Base-by-base conservation (phyloP, 148 eudicot genomes). In the Vaccinium darrowii region DNA sequence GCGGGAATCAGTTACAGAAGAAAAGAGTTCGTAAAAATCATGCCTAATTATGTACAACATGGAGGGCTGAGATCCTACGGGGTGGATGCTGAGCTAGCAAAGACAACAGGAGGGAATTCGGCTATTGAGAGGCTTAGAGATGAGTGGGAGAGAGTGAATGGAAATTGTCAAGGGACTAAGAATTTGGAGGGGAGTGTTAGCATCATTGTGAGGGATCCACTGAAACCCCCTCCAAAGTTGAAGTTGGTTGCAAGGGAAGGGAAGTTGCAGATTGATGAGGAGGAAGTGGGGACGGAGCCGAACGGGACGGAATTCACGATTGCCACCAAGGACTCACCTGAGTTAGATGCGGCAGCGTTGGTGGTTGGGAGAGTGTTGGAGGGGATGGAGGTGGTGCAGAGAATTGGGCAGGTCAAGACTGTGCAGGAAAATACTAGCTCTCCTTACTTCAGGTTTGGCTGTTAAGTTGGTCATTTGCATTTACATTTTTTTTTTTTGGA, bases 61-160 rank as follows among this genome's bases (percentile, higher is more conserved):
- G 97, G 97, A 6, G 99, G 99, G 14, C 87, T 96, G n/a, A 91
- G 95, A 75, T 96, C 99, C 21, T 96, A 91, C 58, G 98, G 98
- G 9, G 94, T 91, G 30, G 98, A 96, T 84, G 97, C 98, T 15
- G 98, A 95, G 85, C 89, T 95, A 16, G 98, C 98, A 5, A 88
- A 83, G 84, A 84, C 86, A 23, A 90, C 93, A 5, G 98, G 98
- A 19, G 91, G 87, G 5, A 87, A 83, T 50, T 69, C 89, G 80
- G 90, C 86, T 30, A 85, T 87, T 13, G 96, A 93, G 11, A 84
- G 43, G 13, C 87, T 96, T 39, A 82, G 88, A 12, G 89, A 82
- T 16, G 99, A 96, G 80, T 93, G 93, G 92, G 95, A 89, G 87
- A 89, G 86, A 84, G 80, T 81, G 79, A 87, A 80, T 27, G 90